Base-by-base conservation (phyloP, 805 yeast species). In the Pichia californica region DNA sequence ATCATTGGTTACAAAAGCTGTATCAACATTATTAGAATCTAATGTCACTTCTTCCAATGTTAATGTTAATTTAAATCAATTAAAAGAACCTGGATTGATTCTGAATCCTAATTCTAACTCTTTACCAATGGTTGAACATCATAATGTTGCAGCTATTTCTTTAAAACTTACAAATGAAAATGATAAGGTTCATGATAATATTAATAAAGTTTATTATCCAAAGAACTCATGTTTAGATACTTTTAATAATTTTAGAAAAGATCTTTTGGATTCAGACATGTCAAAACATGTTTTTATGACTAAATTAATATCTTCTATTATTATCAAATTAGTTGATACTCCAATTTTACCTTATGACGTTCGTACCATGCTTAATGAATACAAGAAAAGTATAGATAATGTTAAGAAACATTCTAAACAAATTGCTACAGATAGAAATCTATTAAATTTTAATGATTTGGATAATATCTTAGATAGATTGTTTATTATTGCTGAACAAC, bases 311-410 rank as follows among this genome's bases (percentile, higher is more conserved):
- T 68, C 84, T 4, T 66, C 71, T 36, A 49, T 81, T 3, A 62
- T 74, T 0, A 55, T 88, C n/a, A 70, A 74, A 37, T 55, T 83
- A n/a, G 74, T 80, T 0, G 95, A 88, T 52, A 74, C 72, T 32
- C 95, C 97, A 1, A 60, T 87, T 32, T 67, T 89, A 15, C 95
- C 95, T 2, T 83, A 73, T 51, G 76, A 80, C 56, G 60, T 85
- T 29, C 60, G 57, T 4, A 64, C 66, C 6, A 70, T 77, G 46
- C 74, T 76, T 7, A 57, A 64, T 1, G 63, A 63, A 8, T 50
- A 85, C 46, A 66, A 65, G 18, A 55, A 61, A 1, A 73, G 73
- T 48, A 55, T 71, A 13, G 59, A 65, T 18, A 81, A 77, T 44
- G 61, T 87, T 26, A 67, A 68, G 36, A 52, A 54, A 4, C 73